These are phyloP conservation scores for Pseudogymnoascus sp. DNA, from an alignment of 2,329 filamentous ascomycete species.

Conservation along the genomic window DNA sequence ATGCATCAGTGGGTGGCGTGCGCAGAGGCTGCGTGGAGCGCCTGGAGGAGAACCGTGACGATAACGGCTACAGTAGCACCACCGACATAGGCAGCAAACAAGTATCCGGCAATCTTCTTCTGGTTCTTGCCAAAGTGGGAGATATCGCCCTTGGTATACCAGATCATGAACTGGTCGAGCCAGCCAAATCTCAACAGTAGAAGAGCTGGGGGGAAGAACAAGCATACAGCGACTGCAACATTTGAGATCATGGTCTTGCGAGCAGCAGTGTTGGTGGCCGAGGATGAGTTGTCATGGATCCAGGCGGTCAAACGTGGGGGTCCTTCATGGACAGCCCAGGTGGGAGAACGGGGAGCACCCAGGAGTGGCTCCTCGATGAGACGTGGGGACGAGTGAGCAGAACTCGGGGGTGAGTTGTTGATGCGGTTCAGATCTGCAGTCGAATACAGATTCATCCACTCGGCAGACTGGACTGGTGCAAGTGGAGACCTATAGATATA, in stretches of 20 bases:
- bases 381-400: neutral
- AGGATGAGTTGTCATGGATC: constrained; percentile 15
- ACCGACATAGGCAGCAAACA: neutral
- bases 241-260: constrained; percentile 21
- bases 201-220: constrained; percentile 24
- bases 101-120: constrained; percentile 17
- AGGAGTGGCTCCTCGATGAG: neutral
- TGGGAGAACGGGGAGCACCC: too few species aligned
- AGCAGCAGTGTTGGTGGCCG: constrained; percentile 12
- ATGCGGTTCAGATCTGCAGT: constrained; percentile 18
- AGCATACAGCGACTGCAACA: constrained; percentile 20
- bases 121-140: constrained; percentile 19
- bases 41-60: neutral
- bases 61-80: constrained; percentile 5
- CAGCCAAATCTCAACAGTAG: constrained; percentile 22
- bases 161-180: constrained; percentile 23
- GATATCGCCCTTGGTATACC: constrained; percentile 22
- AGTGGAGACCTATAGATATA: constrained; percentile 25
- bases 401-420: neutral
- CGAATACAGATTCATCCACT: constrained; percentile 25
- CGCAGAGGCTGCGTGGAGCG: neutral
- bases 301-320: constrained; percentile 18
- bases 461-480: constrained; percentile 22
- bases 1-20: neutral
- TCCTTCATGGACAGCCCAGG: constrained; percentile 11